phyloP scores from a whole-genome alignment of 1,284 basidiomycete species.

The Sanghuangporus weigelae region DNA sequence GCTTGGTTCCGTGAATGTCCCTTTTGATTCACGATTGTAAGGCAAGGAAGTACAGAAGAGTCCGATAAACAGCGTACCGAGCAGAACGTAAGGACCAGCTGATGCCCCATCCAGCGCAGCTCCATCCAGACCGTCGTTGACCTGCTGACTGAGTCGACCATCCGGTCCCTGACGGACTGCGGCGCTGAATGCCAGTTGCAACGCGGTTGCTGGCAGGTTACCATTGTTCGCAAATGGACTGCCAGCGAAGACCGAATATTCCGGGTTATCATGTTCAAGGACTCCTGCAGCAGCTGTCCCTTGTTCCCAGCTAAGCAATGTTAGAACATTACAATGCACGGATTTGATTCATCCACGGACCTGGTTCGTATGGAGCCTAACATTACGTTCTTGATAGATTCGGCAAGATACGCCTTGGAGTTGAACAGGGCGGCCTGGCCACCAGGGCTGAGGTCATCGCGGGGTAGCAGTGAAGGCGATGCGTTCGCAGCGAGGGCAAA shows the following conservation, averaged over 20 bases:
- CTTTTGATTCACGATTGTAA: slow-evolving; percentile 8
- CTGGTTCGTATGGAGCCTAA: slow-evolving; percentile 24
- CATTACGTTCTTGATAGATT: slow-evolving; percentile 22
- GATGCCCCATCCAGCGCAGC: slow-evolving; percentile 30
- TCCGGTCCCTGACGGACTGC: slow-evolving; percentile 27
- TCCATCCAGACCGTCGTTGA: slow-evolving; percentile 27
- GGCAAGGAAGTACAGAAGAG: background rate
- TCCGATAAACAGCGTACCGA: slow-evolving; percentile 19
- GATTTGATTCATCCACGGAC: slow-evolving; percentile 2
- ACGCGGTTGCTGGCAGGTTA: slow-evolving; percentile 20
- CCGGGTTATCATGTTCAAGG: slow-evolving; percentile 25
- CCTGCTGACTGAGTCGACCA: slow-evolving; percentile 27
- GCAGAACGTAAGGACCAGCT: slow-evolving; percentile 24
- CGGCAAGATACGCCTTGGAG: background rate
- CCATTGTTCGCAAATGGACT: slow-evolving; percentile 22
- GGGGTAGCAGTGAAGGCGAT: background rate
- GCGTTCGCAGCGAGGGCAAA: background rate
- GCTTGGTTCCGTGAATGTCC: slow-evolving; percentile 23
- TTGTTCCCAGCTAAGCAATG: slow-evolving; percentile 27
- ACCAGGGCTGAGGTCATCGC: background rate
- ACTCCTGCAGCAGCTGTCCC: slow-evolving; percentile 27
- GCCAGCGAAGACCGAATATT: slow-evolving; percentile 26
- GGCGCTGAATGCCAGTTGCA: slow-evolving; percentile 27
- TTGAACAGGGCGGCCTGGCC: background rate
- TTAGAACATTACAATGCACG: background rate